These are phyloP conservation scores for Hysterangium stoloniferum DNA, from an alignment of 768 basidiomycete species.

Conservation along the genomic window DNA sequence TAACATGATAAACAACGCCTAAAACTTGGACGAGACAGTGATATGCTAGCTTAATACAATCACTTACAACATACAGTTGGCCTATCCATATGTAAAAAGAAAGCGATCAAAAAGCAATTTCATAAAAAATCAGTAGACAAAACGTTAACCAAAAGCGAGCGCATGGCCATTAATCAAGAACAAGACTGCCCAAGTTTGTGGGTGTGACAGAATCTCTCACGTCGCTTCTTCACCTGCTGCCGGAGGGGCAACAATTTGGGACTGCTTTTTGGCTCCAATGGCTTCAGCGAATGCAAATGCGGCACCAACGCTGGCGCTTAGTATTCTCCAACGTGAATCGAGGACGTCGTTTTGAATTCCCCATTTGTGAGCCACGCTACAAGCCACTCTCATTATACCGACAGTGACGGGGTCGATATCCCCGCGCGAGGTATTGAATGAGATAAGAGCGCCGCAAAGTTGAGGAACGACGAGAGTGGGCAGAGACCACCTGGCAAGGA, in stretches of 20 bases:
- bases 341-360: conserved; percentile 38
- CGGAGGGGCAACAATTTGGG: not conserved
- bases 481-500: conserved; percentile 54
- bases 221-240: not conserved
- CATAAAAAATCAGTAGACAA: not conserved
- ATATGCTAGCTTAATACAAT: not conserved
- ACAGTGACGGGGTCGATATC: conserved; percentile 55
- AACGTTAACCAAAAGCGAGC: too few relatives aligned
- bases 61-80: conserved; percentile 8
- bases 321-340: conserved; percentile 46
- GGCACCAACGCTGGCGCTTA: conserved; percentile 45
- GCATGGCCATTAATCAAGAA: not conserved
- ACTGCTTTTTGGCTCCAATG: conserved; percentile 26
- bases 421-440: conserved; percentile 43
- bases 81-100: conserved; percentile 2
- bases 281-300: conserved; percentile 67
- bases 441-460: conserved; percentile 50
- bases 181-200: not conserved
- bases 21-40: too few relatives aligned
- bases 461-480: conserved; percentile 55
- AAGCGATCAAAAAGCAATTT: conserved; percentile 7
- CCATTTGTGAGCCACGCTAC: conserved; percentile 15
- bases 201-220: not conserved
- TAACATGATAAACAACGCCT: too few relatives aligned
- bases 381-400: conserved; percentile 54